Conservation (phyloP, 2,329 filamentous ascomycete genomes). For the Sporothrix euskadiensis region DNA sequence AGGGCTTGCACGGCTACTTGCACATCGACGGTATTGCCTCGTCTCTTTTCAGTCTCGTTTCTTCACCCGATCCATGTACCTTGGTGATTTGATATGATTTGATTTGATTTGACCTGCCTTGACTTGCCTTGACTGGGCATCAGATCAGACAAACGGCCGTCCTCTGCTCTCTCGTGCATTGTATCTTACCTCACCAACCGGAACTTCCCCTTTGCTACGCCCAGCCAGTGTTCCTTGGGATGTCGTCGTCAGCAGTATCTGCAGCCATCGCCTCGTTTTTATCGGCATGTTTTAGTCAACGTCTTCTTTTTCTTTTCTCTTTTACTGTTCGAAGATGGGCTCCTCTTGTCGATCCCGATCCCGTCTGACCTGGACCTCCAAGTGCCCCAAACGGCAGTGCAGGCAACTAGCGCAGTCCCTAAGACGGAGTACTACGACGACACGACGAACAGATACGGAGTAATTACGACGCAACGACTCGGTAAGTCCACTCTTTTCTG, state of each 20-base stretch:
- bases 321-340: neutral
- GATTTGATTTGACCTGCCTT: neutral
- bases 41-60: neutral
- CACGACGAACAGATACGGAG: neutral
- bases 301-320: neutral
- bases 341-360: neutral
- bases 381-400: conserved; percentile 13
- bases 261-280: neutral
- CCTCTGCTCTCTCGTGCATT: neutral
- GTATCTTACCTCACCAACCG: neutral
- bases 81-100: neutral
- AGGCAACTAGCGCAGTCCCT: neutral
- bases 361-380: neutral
- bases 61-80: neutral
- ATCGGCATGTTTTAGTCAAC: neutral
- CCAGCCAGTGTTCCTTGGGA: neutral
- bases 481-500: neutral
- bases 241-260: neutral
- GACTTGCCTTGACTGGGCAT: too few relatives aligned
- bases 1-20: neutral
- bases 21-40: neutral
- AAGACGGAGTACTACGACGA: neutral
- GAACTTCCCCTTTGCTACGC: neutral
- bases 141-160: neutral
- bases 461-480: too few relatives aligned